A percentile compares a stretch with the other conserved stretches of the same genome.
Conservation (phyloP, 495 filamentous ascomycete genomes). For the Mytilinidion resinicola region DNA sequence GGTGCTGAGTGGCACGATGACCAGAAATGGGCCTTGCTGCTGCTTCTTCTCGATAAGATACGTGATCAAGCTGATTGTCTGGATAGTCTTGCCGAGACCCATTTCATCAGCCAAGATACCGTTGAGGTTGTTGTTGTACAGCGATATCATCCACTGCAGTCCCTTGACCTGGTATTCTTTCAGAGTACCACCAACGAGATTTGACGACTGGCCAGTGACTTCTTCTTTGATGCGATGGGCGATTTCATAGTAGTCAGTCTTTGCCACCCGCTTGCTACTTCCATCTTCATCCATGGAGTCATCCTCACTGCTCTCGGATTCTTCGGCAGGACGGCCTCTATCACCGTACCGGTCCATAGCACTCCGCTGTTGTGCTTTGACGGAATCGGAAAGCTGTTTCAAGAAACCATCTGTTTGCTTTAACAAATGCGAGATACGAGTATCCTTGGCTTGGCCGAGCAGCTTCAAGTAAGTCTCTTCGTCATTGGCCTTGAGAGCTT, state of each 20-base stretch:
- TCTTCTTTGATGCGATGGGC: constrained; percentile 94
- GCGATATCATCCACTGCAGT: constrained; percentile 97
- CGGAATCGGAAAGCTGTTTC: constrained; percentile 86
- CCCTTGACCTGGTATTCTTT: constrained; percentile 99
- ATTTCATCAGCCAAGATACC: constrained; percentile 98
- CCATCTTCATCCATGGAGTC: constrained; percentile 55
- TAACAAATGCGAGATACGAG: constrained; percentile 93
- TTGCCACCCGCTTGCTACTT: constrained; percentile 57
- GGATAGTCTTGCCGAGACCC: constrained; percentile 99
- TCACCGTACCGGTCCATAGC: constrained; percentile 72
- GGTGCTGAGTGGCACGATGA: constrained; percentile 89
- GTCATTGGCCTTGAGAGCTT: constrained; percentile 96
- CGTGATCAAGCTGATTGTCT: constrained; percentile 95
- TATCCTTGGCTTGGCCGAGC: constrained; percentile 96
- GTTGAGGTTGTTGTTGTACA: constrained; percentile 99
- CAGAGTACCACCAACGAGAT: constrained; percentile 82
- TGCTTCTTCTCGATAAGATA: constrained; percentile 94
- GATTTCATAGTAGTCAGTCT: constrained; percentile 97
- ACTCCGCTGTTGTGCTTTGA: constrained; percentile 83
- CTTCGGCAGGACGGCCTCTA: constrained; percentile 50
- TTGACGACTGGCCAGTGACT: constrained; percentile 69
- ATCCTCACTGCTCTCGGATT: constrained; percentile 34
- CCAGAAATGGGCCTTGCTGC: constrained; percentile 88
- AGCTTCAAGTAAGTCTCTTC: constrained; percentile 97
- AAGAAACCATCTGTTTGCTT: constrained; percentile 96